phyloP scores from a whole-genome alignment of 2,329 filamentous ascomycete species.

The Gnomoniopsis smithogilvyi region DNA sequence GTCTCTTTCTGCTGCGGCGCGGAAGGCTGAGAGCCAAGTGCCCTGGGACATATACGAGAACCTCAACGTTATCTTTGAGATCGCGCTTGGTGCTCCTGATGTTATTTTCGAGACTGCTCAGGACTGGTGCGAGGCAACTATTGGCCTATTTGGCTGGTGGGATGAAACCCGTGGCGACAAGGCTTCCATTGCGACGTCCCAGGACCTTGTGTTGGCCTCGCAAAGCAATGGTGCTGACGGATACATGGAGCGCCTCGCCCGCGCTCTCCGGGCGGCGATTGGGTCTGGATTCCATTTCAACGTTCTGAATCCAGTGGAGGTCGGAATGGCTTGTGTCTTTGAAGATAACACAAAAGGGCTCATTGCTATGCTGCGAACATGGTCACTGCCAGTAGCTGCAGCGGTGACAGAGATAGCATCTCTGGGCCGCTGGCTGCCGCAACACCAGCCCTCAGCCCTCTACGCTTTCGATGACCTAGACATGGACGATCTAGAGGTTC shows the following conservation, averaged over 20 bases:
- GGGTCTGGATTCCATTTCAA: slow-evolving; percentile 69
- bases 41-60: slow-evolving; percentile 90
- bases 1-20: slow-evolving; percentile 61
- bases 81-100: slow-evolving; percentile 71
- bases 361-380: slow-evolving; percentile 69
- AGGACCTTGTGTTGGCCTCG: slow-evolving; percentile 35
- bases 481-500: slow-evolving; percentile 78
- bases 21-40: slow-evolving; percentile 81
- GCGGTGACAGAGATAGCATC: slow-evolving; percentile 80
- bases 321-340: slow-evolving; percentile 77
- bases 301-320: slow-evolving; percentile 70
- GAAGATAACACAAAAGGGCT: slow-evolving; percentile 79
- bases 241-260: slow-evolving; percentile 71
- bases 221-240: slow-evolving; percentile 52
- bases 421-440: slow-evolving; percentile 78
- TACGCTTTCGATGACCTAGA: slow-evolving; percentile 66
- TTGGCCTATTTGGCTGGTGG: slow-evolving; percentile 89
- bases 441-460: slow-evolving; percentile 49
- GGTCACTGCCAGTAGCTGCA: slow-evolving; percentile 77
- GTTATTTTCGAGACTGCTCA: slow-evolving; percentile 75
- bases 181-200: slow-evolving; percentile 38
- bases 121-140: slow-evolving; percentile 88
- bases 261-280: slow-evolving; percentile 67
- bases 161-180: slow-evolving; percentile 65
- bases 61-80: slow-evolving; percentile 74